Percentiles rank a stretch among this genome's conserved stretches.
phyloP scores from a whole-genome alignment of 345 rosid species.

The Bretschneidera sinensis region DNA sequence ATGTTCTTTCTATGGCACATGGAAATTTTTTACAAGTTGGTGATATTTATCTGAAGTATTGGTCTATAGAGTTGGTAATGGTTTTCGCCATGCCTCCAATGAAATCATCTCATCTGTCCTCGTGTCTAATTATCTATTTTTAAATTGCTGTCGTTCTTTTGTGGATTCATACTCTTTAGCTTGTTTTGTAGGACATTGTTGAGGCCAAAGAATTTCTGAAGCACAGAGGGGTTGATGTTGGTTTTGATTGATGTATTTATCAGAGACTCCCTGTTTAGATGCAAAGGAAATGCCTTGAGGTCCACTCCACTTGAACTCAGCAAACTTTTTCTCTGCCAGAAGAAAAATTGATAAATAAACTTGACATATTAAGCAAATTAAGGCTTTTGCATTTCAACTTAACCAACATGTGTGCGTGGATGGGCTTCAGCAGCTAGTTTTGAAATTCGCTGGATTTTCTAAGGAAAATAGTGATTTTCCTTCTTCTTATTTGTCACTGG shows the following conservation, averaged over 20 bases:
- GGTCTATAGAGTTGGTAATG: background rate
- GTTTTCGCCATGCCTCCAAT: background rate
- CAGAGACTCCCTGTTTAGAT: too few species aligned
- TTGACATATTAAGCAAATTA: too few species aligned
- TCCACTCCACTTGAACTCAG: too few species aligned
- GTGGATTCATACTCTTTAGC: background rate
- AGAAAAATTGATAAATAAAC: too few species aligned
- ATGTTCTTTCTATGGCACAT: background rate
- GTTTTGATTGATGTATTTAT: constrained; percentile 30
- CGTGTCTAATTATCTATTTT: background rate
- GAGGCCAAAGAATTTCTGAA: constrained; percentile 73
- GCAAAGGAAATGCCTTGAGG: too few species aligned
- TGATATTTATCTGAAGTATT: background rate
- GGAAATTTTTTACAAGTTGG: background rate
- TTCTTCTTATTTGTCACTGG: too few species aligned
- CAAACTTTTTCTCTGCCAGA: too few species aligned
- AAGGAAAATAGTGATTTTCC: too few species aligned
- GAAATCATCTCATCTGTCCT: background rate
- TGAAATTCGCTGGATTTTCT: too few species aligned
- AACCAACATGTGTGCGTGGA: too few species aligned
- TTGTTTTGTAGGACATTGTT: constrained; percentile 52
- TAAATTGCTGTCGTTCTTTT: background rate
- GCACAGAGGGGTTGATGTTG: constrained; percentile 65
- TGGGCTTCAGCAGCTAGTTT: too few species aligned
- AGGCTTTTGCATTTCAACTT: too few species aligned